Base-by-base conservation (phyloP, 192 early-diverging fungal species). In the Neocallimastix lanati region DNA sequence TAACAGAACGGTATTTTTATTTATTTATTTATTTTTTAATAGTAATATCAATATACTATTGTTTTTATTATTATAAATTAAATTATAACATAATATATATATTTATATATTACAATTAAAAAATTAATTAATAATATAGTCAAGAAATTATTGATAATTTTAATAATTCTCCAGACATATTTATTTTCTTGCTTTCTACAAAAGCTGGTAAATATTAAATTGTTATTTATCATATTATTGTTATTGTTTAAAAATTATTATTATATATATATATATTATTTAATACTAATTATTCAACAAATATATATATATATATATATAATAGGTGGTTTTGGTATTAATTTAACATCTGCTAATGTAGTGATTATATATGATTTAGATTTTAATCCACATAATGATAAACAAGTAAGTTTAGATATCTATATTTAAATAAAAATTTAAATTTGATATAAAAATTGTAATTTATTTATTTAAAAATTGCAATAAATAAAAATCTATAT, bases 331-430 rank as follows among this genome's bases (percentile, higher is more conserved):
- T 90, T 95, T 79, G 93, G 93, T 67, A 91, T 95, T 78, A 95
- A 95, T 78, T 78, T 95, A 81, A 93, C 93, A 1, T 84, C 89
- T 9, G 93, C 93, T 36, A 92, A 92, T 79, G 87, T 92, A 12
- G 93, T 95, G 7, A 90, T 93, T n/a, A 86, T 92, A 76, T 91
- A 88, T 80, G 92, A 92, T 36, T 40, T 92, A 77, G 96, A 96
- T 28, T 94, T 92, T 81, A 97, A 97, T 78, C 96, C 96, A 3
- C 94, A 95, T 21, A 91, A 93, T 77, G 93, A 93, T 78, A 85
- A 86, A 28, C 92, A 94, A 82, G 40, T 50, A 50, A 4, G n/a
- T n/a, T n/a, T 5, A 50, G 3, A 4, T 13, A 50, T 21, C 1
- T 13, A 21, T 1, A 21, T 13, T 37, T 37, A 13, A 13, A 37